Percentiles rank a stretch among this genome's conserved stretches.
Evolutionary conservation across 805 yeast species (phyloP).

Genomic region (Candida caryicola): DNA sequence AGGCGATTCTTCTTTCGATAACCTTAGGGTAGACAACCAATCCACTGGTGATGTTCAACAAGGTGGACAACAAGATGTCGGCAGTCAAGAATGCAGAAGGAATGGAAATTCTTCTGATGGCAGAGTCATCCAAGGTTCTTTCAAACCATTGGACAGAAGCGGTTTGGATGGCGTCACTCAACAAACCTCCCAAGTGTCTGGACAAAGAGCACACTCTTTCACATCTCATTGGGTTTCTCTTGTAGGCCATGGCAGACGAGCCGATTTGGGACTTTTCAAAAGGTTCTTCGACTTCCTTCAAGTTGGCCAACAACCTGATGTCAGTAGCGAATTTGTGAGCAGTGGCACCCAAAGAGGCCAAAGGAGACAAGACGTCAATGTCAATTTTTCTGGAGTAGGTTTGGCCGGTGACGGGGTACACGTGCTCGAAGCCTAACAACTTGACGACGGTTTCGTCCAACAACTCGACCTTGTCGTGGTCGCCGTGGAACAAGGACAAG

Average conservation of each 20-base stretch:
- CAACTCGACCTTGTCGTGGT: conserved; percentile 93
- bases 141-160: conserved; percentile 99
- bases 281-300: conserved; percentile 97
- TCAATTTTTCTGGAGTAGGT: conserved; percentile 99
- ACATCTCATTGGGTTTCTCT: conserved; percentile 99
- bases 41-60: conserved; percentile 90
- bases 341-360: conserved; percentile 91
- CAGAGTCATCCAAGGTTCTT: conserved; percentile 97
- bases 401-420: conserved; percentile 98
- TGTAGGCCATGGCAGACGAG: conserved; percentile 97
- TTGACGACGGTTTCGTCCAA: conserved; percentile 91
- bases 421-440: conserved; percentile 88
- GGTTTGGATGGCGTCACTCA: conserved; percentile 92
- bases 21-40: conserved; percentile 98
- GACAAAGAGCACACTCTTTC: conserved; percentile 98
- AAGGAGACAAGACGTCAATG: conserved; percentile 87
- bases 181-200: conserved; percentile 89
- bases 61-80: conserved; percentile 85
- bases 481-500: conserved; percentile 91
- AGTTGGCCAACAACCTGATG: conserved; percentile 89
- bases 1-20: conserved; percentile 89
- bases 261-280: conserved; percentile 99
- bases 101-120: conserved; percentile 92
- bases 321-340: conserved; percentile 98
- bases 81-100: conserved; percentile 97